Evolutionary conservation across 2,329 filamentous ascomycete genomes (phyloP).

Genomic region (Cladosporium sphaerospermum): DNA sequence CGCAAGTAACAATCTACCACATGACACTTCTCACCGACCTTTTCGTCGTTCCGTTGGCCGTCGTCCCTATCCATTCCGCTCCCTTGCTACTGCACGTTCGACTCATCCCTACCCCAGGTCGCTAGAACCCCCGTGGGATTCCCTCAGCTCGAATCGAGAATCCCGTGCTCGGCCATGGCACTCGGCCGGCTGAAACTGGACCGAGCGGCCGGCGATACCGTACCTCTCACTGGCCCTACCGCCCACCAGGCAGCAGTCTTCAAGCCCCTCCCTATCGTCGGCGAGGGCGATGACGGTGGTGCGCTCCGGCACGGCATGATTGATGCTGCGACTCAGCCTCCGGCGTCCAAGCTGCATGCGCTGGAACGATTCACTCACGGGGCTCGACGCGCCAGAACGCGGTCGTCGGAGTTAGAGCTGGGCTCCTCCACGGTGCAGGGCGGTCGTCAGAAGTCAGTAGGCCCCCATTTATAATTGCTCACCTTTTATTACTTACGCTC

Average conservation of each 20-base stretch:
- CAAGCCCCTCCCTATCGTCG: neutral
- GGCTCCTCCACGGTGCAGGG: neutral
- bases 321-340: constrained; percentile 6
- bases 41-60: too few relatives aligned
- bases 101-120: constrained; percentile 6
- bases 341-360: constrained; percentile 6
- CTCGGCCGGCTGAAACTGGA: neutral
- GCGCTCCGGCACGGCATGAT: too few relatives aligned
- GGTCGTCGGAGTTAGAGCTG: constrained; percentile 5
- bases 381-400: constrained; percentile 3
- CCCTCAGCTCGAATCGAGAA: neutral
- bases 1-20: neutral
- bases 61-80: too few relatives aligned
- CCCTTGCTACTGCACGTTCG: neutral
- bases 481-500: neutral
- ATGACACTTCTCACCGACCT: neutral
- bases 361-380: constrained; percentile 1
- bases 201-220: constrained; percentile 8
- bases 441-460: constrained; percentile 2
- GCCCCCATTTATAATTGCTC: constrained; percentile 9
- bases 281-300: constrained; percentile 2
- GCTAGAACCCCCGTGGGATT: neutral
- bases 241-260: constrained; percentile 4
- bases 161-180: neutral
- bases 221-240: neutral